Base-by-base conservation (phyloP, 2,329 filamentous ascomycete genomes). In the Calonectria pseudoturangicola region DNA sequence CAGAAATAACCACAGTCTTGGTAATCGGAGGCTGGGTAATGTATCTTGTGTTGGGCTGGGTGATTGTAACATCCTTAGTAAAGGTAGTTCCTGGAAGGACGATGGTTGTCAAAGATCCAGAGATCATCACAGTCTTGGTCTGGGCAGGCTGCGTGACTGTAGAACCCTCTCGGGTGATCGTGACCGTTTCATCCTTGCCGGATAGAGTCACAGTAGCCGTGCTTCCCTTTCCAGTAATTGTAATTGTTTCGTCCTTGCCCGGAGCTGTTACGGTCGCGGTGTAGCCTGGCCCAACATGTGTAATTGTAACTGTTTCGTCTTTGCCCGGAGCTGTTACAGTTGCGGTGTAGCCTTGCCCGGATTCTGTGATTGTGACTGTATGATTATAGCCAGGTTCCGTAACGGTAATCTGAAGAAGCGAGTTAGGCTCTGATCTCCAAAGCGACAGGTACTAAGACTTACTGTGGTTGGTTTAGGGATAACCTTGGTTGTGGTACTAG, bases 251-350 rank as follows among this genome's bases (percentile, higher is more conserved):
- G 33, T 39, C 51, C 28, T 72, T 28, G 4, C 39, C 67, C 18
- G 67, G 15, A 30, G 50, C 21, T n/a, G 66, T 69, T 13, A 69
- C 45, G 10, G 66, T 69, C 5, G 25, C 21, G 6, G 48, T 51
- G 27, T 25, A 27, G 12, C 48, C 27, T 8, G 27, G 25, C 15
- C 48, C 48, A 15, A 25, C 10, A 16, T 50, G 21, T 15, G 62
- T 50, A 3, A 66, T n/a, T 2, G 68, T 70, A 4, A 68, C 45
- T 1, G 73, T 70, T 16, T 28, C 15, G 33, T 39, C 51, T 33
- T 72, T 28, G 4, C 39, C 67, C 18, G 67, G 15, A 30, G 50
- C 21, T n/a, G 66, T 69, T 13, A 69, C 45, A 16, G 66, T 69
- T 5, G 25, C 21, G 6, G 48, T 51, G 27, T 25, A 27, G 12